Percentiles rank a stretch among this genome's conserved stretches.
Evolutionary conservation across 352 stramenopile species (phyloP).

Genomic region (Globisporangium alternatum): DNA sequence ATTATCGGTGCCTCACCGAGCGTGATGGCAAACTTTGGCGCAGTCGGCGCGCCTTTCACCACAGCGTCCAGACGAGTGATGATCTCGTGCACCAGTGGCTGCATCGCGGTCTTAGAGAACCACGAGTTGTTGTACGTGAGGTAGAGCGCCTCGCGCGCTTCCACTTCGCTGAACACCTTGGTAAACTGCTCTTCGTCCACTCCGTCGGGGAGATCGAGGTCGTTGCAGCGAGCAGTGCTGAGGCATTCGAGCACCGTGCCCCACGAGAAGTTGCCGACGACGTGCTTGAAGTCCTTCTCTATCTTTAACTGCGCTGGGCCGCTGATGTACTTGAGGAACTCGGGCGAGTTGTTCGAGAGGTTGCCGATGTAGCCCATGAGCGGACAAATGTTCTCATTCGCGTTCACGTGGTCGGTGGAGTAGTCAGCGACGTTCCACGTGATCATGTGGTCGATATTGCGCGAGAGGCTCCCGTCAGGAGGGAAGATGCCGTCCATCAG

Average conservation of each 20-base stretch:
- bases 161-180: conserved; percentile 74
- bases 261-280: conserved; percentile 83
- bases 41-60: conserved; percentile 33
- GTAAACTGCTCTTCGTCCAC: conserved; percentile 74
- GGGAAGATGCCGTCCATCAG: conserved; percentile 81
- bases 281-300: conserved; percentile 51
- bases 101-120: conserved; percentile 84
- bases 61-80: conserved; percentile 50
- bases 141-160: conserved; percentile 59
- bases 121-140: conserved; percentile 77
- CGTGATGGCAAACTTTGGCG: conserved; percentile 66
- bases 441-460: conserved; percentile 60
- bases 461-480: conserved; percentile 39
- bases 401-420: conserved; percentile 75
- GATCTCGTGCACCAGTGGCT: conserved; percentile 75
- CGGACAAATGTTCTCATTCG: conserved; percentile 76
- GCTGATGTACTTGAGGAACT: conserved; percentile 51
- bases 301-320: conserved; percentile 44
- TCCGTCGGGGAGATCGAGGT: conserved; percentile 54
- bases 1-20: conserved; percentile 47
- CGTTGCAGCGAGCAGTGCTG: conserved; percentile 79
- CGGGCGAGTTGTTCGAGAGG: conserved; percentile 48
- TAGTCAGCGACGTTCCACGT: conserved; percentile 77
- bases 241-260: conserved; percentile 75
- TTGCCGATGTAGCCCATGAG: conserved; percentile 72